Conservation (phyloP, 2,329 filamentous ascomycete genomes). For the Fusarium citri region DNA sequence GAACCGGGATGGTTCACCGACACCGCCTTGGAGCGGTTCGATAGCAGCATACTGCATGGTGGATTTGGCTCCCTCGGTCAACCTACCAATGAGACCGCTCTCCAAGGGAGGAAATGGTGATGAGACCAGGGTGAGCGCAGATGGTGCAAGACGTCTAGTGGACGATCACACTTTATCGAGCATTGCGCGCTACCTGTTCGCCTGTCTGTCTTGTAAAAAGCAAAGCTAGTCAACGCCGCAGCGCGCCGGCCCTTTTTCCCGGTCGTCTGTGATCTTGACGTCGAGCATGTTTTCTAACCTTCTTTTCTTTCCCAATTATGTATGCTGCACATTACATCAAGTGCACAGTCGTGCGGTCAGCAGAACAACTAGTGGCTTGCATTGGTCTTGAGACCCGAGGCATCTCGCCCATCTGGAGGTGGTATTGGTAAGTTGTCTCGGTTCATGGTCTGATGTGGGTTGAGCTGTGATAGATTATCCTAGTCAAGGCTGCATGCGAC, state of each 20-base stretch:
- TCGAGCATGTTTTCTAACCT: neutral
- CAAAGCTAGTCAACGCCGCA: slow-evolving; percentile 28
- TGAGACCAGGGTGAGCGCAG: slow-evolving; percentile 48
- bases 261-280: slow-evolving; percentile 5
- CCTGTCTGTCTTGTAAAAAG: slow-evolving; percentile 39
- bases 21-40: slow-evolving; percentile 46
- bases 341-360: neutral
- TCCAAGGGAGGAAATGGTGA: slow-evolving; percentile 45
- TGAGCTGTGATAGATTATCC: slow-evolving; percentile 36
- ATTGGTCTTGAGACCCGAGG: neutral
- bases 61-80: slow-evolving; percentile 43
- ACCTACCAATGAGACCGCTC: slow-evolving; percentile 40
- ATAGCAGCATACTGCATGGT: slow-evolving; percentile 46
- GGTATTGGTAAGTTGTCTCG: slow-evolving; percentile 16
- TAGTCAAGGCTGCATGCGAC: slow-evolving; percentile 44
- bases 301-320: neutral
- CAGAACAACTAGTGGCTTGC: neutral
- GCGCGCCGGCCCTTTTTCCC: slow-evolving; percentile 20
- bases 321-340: neutral
- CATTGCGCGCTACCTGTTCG: slow-evolving; percentile 42
- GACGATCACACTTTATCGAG: slow-evolving; percentile 47
- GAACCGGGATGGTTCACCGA: slow-evolving; percentile 47
- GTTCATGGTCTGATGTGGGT: slow-evolving; percentile 43
- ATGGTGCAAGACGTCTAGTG: slow-evolving; percentile 45
- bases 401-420: neutral